These are phyloP conservation scores for Micractinium conductrix DNA, from an alignment of 139 green algal species.

Conservation along the genomic window DNA sequence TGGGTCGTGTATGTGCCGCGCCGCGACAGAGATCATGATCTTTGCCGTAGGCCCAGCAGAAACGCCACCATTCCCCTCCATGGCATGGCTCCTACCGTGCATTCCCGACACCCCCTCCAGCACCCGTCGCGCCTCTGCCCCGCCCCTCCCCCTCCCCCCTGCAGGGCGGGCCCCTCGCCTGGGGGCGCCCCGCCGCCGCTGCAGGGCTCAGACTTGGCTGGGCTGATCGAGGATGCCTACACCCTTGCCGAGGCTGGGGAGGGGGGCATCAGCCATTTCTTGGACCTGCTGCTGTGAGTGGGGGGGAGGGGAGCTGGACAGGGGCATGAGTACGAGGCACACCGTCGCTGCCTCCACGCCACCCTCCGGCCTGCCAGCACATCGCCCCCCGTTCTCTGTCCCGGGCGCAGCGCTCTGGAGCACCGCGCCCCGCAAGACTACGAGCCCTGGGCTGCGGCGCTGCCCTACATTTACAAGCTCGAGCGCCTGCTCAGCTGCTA, in stretches of 20 bases:
- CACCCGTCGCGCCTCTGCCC: too few relatives aligned
- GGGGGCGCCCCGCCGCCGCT: background rate
- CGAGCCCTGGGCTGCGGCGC: conserved; percentile 52
- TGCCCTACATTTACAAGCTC: conserved; percentile 36
- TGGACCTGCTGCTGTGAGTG: conserved; percentile 54
- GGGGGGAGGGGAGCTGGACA: background rate
- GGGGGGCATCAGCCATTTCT: conserved; percentile 48
- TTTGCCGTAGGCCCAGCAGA: too few relatives aligned
- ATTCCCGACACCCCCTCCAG: too few relatives aligned
- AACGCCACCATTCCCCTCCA: too few relatives aligned
- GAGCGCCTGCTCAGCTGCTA: conserved; percentile 32
- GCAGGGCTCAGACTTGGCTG: conserved; percentile 54
- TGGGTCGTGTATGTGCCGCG: too few relatives aligned
- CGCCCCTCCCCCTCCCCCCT: background rate
- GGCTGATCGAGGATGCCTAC: conserved; percentile 68
- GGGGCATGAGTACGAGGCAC: background rate
- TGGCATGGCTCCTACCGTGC: too few relatives aligned
- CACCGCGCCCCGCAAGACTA: conserved; percentile 33
- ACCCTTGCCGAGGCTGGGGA: conserved; percentile 49
- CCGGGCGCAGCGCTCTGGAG: conserved; percentile 13
- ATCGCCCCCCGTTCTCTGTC: background rate
- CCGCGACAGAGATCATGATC: too few relatives aligned
- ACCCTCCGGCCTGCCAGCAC: background rate
- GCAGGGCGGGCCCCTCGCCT: background rate
- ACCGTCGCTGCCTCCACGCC: background rate